These are phyloP conservation scores for Trichoderma hamatum DNA, from an alignment of 2,329 filamentous ascomycete genomes.

Conservation along the genomic window DNA sequence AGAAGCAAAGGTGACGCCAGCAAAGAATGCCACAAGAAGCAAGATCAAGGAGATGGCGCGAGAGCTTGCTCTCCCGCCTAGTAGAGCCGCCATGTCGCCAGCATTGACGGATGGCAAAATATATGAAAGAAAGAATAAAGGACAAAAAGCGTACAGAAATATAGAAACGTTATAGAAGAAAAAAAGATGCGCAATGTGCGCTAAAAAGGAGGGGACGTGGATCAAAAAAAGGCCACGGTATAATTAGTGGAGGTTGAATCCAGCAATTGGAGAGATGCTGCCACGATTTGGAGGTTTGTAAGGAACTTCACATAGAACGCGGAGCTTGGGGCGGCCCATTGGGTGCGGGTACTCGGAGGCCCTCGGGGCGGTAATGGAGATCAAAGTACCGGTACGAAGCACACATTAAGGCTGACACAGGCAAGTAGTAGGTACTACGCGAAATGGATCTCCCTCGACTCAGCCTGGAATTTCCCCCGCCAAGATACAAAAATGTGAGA, in stretches of 20 bases:
- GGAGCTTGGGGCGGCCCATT: constrained; percentile 6
- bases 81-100: constrained; percentile 37
- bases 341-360: constrained; percentile 1
- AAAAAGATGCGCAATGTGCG: neutral
- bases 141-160: neutral
- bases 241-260: constrained; percentile 8
- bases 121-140: neutral
- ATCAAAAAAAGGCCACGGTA: constrained; percentile 22
- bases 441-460: neutral
- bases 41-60: constrained; percentile 41
- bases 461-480: neutral
- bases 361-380: neutral
- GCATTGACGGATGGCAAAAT: constrained; percentile 33
- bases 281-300: constrained; percentile 4
- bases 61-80: constrained; percentile 40
- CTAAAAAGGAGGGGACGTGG: constrained; percentile 21
- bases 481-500: neutral
- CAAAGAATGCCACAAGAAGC: constrained; percentile 44
- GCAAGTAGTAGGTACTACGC: neutral
- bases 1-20: constrained; percentile 64
- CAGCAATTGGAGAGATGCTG: neutral
- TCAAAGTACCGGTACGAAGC: neutral
- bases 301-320: neutral
- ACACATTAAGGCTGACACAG: neutral
- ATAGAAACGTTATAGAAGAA: neutral